These are phyloP conservation scores for Aspergillus flavus DNA, from an alignment of 2,329 filamentous ascomycete species.

Conservation along the genomic window DNA sequence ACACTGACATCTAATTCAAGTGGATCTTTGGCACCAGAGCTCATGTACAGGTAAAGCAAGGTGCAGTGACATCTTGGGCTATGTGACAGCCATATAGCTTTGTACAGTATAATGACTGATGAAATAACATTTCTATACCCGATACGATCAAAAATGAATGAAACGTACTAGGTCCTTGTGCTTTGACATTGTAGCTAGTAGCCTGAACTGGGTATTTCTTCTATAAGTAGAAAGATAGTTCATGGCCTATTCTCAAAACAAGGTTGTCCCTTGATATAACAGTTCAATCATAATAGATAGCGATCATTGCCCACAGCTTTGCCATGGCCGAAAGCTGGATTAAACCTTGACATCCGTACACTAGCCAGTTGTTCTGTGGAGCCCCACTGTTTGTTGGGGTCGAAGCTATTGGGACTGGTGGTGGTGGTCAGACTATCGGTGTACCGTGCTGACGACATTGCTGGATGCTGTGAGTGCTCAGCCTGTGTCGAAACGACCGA, in stretches of 20 bases:
- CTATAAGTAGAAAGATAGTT: not conserved
- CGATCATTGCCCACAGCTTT: not conserved
- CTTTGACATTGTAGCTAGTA: conserved; percentile 12
- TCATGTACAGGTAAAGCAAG: not conserved
- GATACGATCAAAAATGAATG: conserved; percentile 4
- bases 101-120: conserved; percentile 18
- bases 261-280: not conserved
- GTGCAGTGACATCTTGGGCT: not conserved
- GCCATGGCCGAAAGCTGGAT: not conserved
- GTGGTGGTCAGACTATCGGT: not conserved
- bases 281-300: not conserved
- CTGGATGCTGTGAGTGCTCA: not conserved
- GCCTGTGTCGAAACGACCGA: not conserved
- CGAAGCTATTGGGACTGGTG: not conserved
- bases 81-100: conserved; percentile 1
- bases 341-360: conserved; percentile 3
- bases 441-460: not conserved
- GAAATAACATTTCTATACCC: conserved; percentile 17
- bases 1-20: not conserved
- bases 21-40: not conserved
- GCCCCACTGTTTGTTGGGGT: conserved; percentile 4
- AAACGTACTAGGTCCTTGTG: not conserved
- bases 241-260: not conserved
- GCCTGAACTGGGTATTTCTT: not conserved
- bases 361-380: not conserved